Evolutionary conservation across 73 alveolate species (phyloP).

Genomic region (Paramecium octaurelia): DNA sequence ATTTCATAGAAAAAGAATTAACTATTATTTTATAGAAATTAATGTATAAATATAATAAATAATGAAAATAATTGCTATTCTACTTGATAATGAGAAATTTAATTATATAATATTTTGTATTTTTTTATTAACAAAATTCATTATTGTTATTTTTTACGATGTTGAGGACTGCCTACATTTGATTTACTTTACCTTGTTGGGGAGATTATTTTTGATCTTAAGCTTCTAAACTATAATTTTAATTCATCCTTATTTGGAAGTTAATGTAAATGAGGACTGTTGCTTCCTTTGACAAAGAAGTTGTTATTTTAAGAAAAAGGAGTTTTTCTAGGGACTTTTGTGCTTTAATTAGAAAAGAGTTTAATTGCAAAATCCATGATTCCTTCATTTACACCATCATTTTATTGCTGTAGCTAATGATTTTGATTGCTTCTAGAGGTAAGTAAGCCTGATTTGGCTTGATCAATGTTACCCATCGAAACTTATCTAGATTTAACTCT

Average conservation of each 20-base stretch:
- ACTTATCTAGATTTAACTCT: neutral
- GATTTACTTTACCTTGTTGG: neutral
- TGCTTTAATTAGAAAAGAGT: neutral
- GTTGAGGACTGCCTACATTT: constrained; percentile 17
- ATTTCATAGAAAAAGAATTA: too few species aligned
- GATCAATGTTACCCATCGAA: neutral
- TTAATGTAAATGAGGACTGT: neutral
- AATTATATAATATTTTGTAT: neutral
- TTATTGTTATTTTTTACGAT: neutral
- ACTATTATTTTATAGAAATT: too few species aligned
- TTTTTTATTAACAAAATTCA: neutral
- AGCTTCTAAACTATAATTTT: neutral
- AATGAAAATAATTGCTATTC: neutral
- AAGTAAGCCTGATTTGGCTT: neutral
- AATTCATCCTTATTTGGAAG: neutral
- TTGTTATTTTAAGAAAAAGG: neutral
- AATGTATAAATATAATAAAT: too few species aligned
- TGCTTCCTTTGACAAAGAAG: neutral
- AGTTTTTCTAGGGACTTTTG: neutral
- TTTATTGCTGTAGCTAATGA: neutral
- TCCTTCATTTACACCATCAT: neutral
- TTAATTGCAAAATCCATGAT: neutral
- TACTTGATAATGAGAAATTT: neutral
- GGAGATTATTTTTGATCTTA: neutral
- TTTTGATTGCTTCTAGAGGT: neutral